phyloP scores from a whole-genome alignment of 2,329 filamentous ascomycete species.

The Phyllosticta citrichinensis region DNA sequence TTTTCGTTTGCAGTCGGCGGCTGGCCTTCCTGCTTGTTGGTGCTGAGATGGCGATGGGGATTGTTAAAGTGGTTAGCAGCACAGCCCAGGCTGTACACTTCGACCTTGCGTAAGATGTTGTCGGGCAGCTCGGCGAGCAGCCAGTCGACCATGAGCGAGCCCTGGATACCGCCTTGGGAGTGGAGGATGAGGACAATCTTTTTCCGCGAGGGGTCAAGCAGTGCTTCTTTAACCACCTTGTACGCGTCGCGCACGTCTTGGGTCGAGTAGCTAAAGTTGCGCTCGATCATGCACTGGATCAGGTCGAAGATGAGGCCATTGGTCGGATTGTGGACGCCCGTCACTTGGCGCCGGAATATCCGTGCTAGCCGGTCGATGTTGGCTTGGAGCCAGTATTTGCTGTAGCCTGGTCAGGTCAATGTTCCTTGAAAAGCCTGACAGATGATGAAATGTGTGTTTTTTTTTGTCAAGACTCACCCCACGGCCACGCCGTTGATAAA shows the following conservation, averaged over 20 bases:
- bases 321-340: constrained; percentile 68
- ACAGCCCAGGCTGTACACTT: constrained; percentile 67
- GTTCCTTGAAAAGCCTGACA: too few relatives aligned
- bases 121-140: constrained; percentile 51
- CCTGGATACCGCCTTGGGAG: constrained; percentile 68
- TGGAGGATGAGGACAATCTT: constrained; percentile 69
- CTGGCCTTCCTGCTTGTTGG: neutral
- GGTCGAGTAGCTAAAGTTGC: constrained; percentile 64
- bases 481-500: constrained; percentile 65
- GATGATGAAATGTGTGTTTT: too few relatives aligned
- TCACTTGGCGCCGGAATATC: constrained; percentile 61
- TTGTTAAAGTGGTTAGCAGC: constrained; percentile 79
- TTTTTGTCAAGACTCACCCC: constrained; percentile 34
- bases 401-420: constrained; percentile 11
- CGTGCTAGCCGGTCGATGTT: constrained; percentile 62
- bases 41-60: constrained; percentile 36
- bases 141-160: constrained; percentile 65
- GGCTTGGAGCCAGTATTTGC: constrained; percentile 35
- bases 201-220: constrained; percentile 51
- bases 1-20: constrained; percentile 11
- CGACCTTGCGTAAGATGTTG: constrained; percentile 25
- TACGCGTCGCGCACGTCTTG: constrained; percentile 48
- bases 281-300: constrained; percentile 66
- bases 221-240: constrained; percentile 52
- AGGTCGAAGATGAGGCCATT: constrained; percentile 65